phyloP scores from a whole-genome alignment of 768 basidiomycete species.

The Suillus variegatus region DNA sequence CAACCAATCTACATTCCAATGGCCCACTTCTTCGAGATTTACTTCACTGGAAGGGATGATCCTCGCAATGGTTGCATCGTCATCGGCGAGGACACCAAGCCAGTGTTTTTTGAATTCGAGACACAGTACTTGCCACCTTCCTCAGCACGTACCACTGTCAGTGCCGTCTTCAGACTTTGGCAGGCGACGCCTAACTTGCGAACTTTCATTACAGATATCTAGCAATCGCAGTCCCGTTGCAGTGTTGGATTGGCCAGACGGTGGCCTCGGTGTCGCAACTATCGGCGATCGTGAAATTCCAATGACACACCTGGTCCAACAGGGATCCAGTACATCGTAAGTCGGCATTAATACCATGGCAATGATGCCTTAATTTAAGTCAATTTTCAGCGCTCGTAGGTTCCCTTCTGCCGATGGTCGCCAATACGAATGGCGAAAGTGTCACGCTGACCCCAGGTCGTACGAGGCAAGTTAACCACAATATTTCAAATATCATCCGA shows the following conservation, averaged over 20 bases:
- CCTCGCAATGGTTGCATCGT: slow-evolving; percentile 63
- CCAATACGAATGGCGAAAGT: slow-evolving; percentile 67
- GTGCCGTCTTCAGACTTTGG: slow-evolving; percentile 5
- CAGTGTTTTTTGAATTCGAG: slow-evolving; percentile 67
- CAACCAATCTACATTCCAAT: slow-evolving; percentile 21
- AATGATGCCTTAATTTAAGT: slow-evolving; percentile 16
- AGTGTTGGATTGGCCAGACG: slow-evolving; percentile 46
- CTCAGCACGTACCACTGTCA: slow-evolving; percentile 29
- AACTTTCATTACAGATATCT: slow-evolving; percentile 35
- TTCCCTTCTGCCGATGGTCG: slow-evolving; percentile 59
- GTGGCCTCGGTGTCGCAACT: slow-evolving; percentile 43
- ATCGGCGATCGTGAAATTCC: slow-evolving; percentile 55
- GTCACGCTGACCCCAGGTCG: slow-evolving; percentile 44
- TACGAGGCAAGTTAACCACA: slow-evolving; percentile 56
- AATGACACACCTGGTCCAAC: slow-evolving; percentile 63
- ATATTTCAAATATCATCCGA: background rate
- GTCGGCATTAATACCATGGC: slow-evolving; percentile 13
- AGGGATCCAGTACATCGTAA: slow-evolving; percentile 54
- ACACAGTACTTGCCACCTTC: slow-evolving; percentile 39
- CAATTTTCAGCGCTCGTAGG: slow-evolving; percentile 51
- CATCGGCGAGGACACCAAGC: slow-evolving; percentile 63
- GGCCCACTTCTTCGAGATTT: slow-evolving; percentile 54
- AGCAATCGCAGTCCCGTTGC: slow-evolving; percentile 54
- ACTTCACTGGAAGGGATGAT: slow-evolving; percentile 71
- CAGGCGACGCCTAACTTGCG: slow-evolving; percentile 41